phyloP scores from a whole-genome alignment of 768 basidiomycete genomes.

The Exsudoporus frostii region DNA sequence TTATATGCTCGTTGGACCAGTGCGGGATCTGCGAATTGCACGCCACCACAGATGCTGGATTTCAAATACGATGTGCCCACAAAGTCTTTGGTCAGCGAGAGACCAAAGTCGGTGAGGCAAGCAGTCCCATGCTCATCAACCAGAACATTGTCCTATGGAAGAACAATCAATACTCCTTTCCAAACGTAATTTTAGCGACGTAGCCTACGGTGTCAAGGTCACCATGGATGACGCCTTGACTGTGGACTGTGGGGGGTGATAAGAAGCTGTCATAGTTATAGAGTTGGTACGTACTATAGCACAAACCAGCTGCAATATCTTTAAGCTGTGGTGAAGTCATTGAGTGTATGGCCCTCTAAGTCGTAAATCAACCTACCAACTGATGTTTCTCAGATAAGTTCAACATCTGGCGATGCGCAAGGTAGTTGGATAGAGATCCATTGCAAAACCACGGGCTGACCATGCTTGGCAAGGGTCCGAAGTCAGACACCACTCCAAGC shows the following conservation, averaged over 20 bases:
- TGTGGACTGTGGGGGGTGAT: conserved; percentile 19
- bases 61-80: conserved; percentile 28
- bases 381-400: not conserved
- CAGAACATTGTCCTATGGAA: conserved; percentile 39
- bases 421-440: conserved; percentile 24
- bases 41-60: conserved; percentile 36
- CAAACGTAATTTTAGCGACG: not conserved
- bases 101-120: conserved; percentile 49
- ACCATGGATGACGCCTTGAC: conserved; percentile 28
- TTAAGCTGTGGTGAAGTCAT: conserved; percentile 9
- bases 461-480: conserved; percentile 30
- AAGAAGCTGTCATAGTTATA: not conserved
- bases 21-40: conserved; percentile 47
- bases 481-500: conserved; percentile 27
- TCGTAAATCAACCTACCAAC: conserved; percentile 9
- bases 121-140: conserved; percentile 38
- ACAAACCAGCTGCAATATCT: conserved; percentile 22
- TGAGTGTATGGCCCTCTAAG: not conserved
- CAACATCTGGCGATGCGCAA: not conserved
- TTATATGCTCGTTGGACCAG: conserved; percentile 7
- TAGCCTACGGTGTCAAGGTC: conserved; percentile 35
- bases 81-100: conserved; percentile 29
- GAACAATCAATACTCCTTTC: not conserved
- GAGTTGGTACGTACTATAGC: conserved; percentile 18
- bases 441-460: conserved; percentile 34